These are phyloP conservation scores for Rhodocollybia butyracea DNA, from an alignment of 768 basidiomycete species.

Conservation along the genomic window DNA sequence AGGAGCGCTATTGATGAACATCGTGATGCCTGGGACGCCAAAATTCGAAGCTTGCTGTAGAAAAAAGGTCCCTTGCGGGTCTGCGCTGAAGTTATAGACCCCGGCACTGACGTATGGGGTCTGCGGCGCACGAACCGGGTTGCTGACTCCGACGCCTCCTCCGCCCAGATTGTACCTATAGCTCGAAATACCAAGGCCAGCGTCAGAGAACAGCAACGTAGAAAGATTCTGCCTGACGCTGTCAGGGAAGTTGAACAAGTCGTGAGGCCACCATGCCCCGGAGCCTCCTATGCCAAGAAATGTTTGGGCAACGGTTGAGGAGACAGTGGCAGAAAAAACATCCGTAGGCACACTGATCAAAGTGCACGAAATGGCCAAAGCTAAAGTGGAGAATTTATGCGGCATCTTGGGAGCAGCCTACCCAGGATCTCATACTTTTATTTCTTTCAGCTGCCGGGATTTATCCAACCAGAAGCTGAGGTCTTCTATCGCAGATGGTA, in stretches of 20 bases:
- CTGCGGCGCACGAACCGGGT: constrained; percentile 32
- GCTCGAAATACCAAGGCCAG: constrained; percentile 37
- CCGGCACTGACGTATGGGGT: constrained; percentile 36
- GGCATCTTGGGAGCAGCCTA: constrained; percentile 2
- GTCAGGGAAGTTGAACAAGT: constrained; percentile 38
- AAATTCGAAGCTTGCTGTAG: constrained; percentile 32
- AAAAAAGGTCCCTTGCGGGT: constrained; percentile 39
- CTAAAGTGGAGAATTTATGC: not conserved
- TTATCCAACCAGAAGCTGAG: not conserved
- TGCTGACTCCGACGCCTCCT: constrained; percentile 39
- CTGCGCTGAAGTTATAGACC: constrained; percentile 36
- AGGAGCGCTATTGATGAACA: constrained; percentile 42
- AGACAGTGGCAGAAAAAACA: constrained; percentile 7
- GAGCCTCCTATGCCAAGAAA: constrained; percentile 36
- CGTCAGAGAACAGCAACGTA: constrained; percentile 32
- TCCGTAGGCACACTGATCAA: not conserved
- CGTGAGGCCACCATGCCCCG: constrained; percentile 46
- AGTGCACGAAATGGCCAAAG: not conserved
- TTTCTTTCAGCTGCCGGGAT: not conserved
- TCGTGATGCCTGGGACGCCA: constrained; percentile 35
- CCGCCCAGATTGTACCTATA: constrained; percentile 43
- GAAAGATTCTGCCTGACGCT: constrained; percentile 37
- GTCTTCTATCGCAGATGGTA: not conserved
- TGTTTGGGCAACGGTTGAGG: constrained; percentile 15
- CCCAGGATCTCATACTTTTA: not conserved